Percentiles rank a stretch among this genome's conserved stretches.
phyloP scores from a whole-genome alignment of 2,329 filamentous ascomycete genomes.

The Pyrenochaeta sp. region DNA sequence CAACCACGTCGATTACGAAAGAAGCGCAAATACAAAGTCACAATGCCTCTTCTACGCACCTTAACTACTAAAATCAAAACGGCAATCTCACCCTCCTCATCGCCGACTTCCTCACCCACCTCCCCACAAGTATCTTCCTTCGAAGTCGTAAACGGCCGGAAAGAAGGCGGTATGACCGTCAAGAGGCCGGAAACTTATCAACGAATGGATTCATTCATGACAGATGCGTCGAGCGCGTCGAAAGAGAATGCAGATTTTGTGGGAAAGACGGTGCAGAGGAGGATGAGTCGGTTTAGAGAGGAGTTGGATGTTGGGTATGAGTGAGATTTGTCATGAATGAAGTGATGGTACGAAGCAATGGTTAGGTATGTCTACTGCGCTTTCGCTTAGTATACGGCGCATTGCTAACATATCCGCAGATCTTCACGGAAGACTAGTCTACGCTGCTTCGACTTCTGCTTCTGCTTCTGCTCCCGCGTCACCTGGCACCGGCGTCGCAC shows the following conservation, averaged over 20 bases:
- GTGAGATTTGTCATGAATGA: conserved; percentile 3
- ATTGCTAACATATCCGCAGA: not conserved
- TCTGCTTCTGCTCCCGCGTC: conserved; percentile 6
- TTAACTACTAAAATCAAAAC: conserved; percentile 43
- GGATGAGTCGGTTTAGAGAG: conserved; percentile 44
- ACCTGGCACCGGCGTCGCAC: conserved; percentile 21
- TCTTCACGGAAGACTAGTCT: conserved; percentile 1
- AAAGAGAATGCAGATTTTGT: conserved; percentile 16
- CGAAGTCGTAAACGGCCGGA: conserved; percentile 34
- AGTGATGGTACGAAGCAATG: not conserved
- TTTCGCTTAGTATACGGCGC: too few species aligned
- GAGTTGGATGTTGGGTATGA: conserved; percentile 32
- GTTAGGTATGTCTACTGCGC: conserved; percentile 16
- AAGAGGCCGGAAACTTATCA: conserved; percentile 22
- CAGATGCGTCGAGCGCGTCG: conserved; percentile 20
- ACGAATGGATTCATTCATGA: conserved; percentile 33
- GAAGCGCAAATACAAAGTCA: conserved; percentile 1
- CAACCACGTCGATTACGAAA: not conserved
- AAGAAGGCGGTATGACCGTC: conserved; percentile 20
- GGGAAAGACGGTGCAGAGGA: conserved; percentile 27
- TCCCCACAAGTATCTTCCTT: conserved; percentile 29
- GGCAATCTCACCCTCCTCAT: conserved; percentile 34
- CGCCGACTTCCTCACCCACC: conserved; percentile 33
- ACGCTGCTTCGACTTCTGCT: conserved; percentile 14
- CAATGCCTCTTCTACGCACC: conserved; percentile 42